phyloP scores from a whole-genome alignment of 139 green algal species.

The Pleodorina starrii region DNA sequence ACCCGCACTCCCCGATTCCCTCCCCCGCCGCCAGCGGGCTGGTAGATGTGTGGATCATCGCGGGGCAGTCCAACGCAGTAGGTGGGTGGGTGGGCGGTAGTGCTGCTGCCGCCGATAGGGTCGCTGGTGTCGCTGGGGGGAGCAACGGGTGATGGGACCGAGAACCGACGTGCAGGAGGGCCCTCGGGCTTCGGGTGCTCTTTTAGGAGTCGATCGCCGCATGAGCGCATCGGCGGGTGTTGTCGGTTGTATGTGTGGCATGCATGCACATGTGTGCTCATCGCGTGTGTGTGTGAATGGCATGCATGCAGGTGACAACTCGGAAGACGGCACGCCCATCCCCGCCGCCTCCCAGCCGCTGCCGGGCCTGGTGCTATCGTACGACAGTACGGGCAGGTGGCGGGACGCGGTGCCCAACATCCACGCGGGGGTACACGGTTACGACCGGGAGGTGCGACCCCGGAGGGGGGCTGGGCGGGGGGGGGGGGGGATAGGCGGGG shows the following conservation, averaged over 20 bases:
- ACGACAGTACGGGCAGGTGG: constrained; percentile 2
- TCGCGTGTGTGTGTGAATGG: too few relatives aligned
- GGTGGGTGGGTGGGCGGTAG: neutral
- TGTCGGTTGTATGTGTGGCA: too few relatives aligned
- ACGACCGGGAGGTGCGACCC: neutral
- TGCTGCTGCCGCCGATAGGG: neutral
- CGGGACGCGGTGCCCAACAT: constrained; percentile 26
- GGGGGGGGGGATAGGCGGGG: too few relatives aligned
- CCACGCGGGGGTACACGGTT: constrained; percentile 22
- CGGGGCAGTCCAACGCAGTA: constrained; percentile 41
- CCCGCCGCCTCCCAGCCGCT: constrained; percentile 10
- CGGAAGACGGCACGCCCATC: constrained; percentile 16
- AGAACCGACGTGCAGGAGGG: too few relatives aligned
- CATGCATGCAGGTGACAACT: constrained; percentile 41
- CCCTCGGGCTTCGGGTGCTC: too few relatives aligned
- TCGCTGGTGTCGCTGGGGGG: too few relatives aligned
- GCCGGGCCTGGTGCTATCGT: constrained; percentile 29
- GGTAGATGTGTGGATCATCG: constrained; percentile 36
- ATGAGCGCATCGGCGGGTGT: too few relatives aligned
- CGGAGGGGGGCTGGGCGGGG: too few relatives aligned
- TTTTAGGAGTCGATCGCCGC: too few relatives aligned
- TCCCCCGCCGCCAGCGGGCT: neutral
- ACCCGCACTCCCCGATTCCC: constrained; percentile 28
- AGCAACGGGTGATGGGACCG: too few relatives aligned
- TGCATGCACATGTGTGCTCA: too few relatives aligned